Conservation (phyloP, 176 grass and related monocot species). For the Juncus inflexus region DNA sequence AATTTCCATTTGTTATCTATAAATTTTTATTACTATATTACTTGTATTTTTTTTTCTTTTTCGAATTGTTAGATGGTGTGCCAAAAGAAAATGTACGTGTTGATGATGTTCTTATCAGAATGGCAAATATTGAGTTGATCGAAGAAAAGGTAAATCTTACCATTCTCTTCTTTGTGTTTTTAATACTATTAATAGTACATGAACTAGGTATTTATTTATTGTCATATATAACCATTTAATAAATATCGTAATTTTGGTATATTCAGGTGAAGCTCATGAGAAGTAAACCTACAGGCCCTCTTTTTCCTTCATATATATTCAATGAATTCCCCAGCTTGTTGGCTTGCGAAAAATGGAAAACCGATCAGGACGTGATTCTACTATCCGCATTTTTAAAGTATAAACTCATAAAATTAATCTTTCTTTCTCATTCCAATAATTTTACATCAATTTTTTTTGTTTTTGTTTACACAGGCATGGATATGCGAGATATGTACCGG, state of each 20-base stretch:
- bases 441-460: background rate
- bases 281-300: conserved; percentile 14
- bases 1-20: conserved; percentile 27
- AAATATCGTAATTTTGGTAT: conserved; percentile 16
- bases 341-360: conserved; percentile 31
- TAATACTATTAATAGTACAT: background rate
- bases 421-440: background rate
- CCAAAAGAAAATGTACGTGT: conserved; percentile 75
- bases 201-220: background rate
- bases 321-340: conserved; percentile 30
- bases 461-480: conserved; percentile 59
- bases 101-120: conserved; percentile 75
- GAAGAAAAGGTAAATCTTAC: conserved; percentile 78
- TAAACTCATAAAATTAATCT: background rate
- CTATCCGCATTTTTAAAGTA: conserved; percentile 13
- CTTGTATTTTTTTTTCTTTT: conserved; percentile 27
- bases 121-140: conserved; percentile 78
- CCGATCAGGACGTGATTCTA: conserved; percentile 23
- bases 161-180: conserved; percentile 8
- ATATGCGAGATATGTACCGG: conserved; percentile 94
- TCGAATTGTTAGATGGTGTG: conserved; percentile 73
- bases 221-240: conserved; percentile 21
- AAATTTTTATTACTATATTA: background rate
- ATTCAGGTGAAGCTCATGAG: conserved; percentile 25
- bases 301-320: conserved; percentile 37